Percentiles rank a stretch among this genome's conserved stretches.
phyloP scores from a whole-genome alignment of 2,329 filamentous ascomycete genomes.

The Trichophyton verrucosum region DNA sequence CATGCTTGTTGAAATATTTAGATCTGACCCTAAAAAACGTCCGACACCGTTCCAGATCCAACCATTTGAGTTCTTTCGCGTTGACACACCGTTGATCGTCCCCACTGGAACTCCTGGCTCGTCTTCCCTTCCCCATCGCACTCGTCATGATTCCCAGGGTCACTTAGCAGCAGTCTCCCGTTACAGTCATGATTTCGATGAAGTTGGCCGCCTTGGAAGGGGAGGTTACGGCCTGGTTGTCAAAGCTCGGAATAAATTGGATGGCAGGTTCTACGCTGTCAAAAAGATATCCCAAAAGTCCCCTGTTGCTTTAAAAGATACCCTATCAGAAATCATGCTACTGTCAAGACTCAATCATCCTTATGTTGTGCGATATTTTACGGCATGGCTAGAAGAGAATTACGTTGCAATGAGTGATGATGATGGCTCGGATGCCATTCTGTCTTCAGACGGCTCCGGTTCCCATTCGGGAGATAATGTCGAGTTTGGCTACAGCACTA shows the following conservation, averaged over 20 bases:
- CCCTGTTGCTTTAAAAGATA: constrained; percentile 47
- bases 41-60: constrained; percentile 66
- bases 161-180: constrained; percentile 50
- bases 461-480: constrained; percentile 27
- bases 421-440: constrained; percentile 29
- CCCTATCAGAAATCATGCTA: constrained; percentile 74
- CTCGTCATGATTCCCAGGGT: constrained; percentile 51
- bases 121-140: constrained; percentile 36
- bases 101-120: constrained; percentile 12
- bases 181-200: constrained; percentile 80
- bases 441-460: not conserved
- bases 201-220: constrained; percentile 77
- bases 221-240: constrained; percentile 95
- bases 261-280: constrained; percentile 86
- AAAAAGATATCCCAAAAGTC: constrained; percentile 89
- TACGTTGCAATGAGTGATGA: constrained; percentile 27
- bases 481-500: constrained; percentile 58
- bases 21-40: constrained; percentile 67
- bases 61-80: constrained; percentile 39
- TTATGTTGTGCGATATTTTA: constrained; percentile 78
- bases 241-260: constrained; percentile 85
- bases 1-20: constrained; percentile 73
- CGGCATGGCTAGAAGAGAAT: constrained; percentile 79
- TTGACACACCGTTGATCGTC: constrained; percentile 27
- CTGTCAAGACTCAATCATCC: constrained; percentile 90